These are phyloP conservation scores for Cytauxzoon felis DNA, from an alignment of 169 alveolate genomes.

Conservation along the genomic window DNA sequence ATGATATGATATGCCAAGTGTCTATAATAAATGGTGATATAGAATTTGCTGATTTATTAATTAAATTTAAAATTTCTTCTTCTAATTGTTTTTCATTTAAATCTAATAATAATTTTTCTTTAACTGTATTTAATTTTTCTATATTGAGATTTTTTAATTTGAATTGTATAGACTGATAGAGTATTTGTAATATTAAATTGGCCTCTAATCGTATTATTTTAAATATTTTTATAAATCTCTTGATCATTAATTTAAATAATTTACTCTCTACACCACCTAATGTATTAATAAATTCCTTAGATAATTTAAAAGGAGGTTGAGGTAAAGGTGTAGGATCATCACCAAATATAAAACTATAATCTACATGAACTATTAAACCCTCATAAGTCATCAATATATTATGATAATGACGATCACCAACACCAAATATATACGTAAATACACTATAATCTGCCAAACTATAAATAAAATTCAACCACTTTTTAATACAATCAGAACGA, in stretches of 20 bases:
- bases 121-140: conserved; percentile 14
- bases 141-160: conserved; percentile 18
- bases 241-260: conserved; percentile 72
- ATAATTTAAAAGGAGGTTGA: conserved; percentile 65
- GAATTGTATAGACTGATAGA: conserved; percentile 13
- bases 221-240: conserved; percentile 25
- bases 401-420: conserved; percentile 99
- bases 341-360: conserved; percentile 97
- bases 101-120: conserved; percentile 13
- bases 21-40: conserved; percentile 16
- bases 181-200: conserved; percentile 14
- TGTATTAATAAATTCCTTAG: conserved; percentile 57
- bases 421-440: conserved; percentile 94
- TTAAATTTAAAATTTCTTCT: neutral
- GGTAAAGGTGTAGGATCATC: conserved; percentile 71
- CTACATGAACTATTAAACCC: conserved; percentile 96
- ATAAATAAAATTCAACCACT: conserved; percentile 77
- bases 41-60: conserved; percentile 30
- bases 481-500: neutral
- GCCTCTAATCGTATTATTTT: conserved; percentile 26
- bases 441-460: conserved; percentile 98
- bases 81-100: neutral
- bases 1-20: conserved; percentile 36
- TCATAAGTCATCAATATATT: conserved; percentile 88
- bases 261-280: conserved; percentile 91